Conservation (phyloP, 768 basidiomycete species). For the Goffeauzyma gilvescens region DNA sequence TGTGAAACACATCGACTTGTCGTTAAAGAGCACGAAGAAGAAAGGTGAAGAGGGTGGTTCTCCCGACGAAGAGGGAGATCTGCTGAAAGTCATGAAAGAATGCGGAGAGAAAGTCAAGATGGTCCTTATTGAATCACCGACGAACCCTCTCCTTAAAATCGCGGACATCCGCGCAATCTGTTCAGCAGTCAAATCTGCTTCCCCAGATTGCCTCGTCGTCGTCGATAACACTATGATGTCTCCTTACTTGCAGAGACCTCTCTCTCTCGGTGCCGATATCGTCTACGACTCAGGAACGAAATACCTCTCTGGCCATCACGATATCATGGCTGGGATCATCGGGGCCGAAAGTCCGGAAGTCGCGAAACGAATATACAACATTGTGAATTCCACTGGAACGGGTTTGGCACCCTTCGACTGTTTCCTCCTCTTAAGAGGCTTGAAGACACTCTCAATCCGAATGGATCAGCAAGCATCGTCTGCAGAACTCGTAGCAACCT, state of each 20-base stretch:
- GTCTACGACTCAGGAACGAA: constrained; percentile 98
- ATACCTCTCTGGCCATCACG: constrained; percentile 93
- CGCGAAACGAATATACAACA: constrained; percentile 73
- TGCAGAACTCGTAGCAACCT: constrained; percentile 63
- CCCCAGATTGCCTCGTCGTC: constrained; percentile 28
- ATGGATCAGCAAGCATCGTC: constrained; percentile 85
- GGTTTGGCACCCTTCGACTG: constrained; percentile 87
- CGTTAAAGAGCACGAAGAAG: too few species aligned
- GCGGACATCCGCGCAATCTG: constrained; percentile 71
- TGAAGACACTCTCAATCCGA: constrained; percentile 86
- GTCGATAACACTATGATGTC: constrained; percentile 99
- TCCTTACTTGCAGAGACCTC: constrained; percentile 82
- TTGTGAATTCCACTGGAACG: constrained; percentile 83
- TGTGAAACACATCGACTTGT: constrained; percentile 88
- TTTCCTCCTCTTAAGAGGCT: constrained; percentile 84
- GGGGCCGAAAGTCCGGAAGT: constrained; percentile 79
- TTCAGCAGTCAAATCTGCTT: constrained; percentile 49
- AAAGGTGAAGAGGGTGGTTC: too few species aligned
- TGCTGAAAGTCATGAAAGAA: constrained; percentile 9
- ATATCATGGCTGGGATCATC: constrained; percentile 94
- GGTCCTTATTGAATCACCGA: constrained; percentile 93
- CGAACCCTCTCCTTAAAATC: constrained; percentile 90
- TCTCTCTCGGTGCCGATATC: constrained; percentile 88
- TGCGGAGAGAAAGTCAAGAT: constrained; percentile 38
- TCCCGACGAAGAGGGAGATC: constrained; percentile 9